Base-by-base conservation (phyloP, 352 stramenopile species). In the Blastocystis sp. region DNA sequence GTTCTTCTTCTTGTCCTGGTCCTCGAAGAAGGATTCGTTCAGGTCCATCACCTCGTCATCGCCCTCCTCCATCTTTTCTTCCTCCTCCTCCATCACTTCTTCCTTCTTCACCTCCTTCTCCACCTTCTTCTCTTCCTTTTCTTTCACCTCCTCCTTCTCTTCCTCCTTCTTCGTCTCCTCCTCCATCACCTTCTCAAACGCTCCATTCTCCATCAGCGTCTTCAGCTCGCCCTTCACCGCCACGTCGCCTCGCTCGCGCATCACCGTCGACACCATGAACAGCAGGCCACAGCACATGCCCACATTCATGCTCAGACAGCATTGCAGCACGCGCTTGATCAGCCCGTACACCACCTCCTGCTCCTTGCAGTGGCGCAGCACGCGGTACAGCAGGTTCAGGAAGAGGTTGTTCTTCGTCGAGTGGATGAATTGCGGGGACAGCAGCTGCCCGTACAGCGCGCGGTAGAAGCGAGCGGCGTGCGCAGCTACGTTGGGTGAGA, bases 321-420 rank as follows among this genome's bases (percentile, higher is more conserved):
- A 89, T 90, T 95, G 93, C 59, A 95, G 77, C 79, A 95, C 89
- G 11, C 93, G 91, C 91, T 95, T 95, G 40, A 93, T 90, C 77
- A 95, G 92, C 1, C 92, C 93, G n/a, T 90, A 89, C 0, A 89
- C 89, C 10, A 93, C 92, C 34, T 92, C 91, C 45, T 91, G 91
- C 0, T 93, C 94, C n/a, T 94, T 91, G 81, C 95, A 93, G 10
- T 90, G 90, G 87, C 95, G 95, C 71, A 95, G 92, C 14, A 93
- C 92, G 45, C 93, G 92, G 90, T 93, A 95, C 45, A 95, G 89
- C 38, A 95, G 69, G 89, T 95, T 95, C 14, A 95, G 76, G 65
- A 95, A 94, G n/a, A 95, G 89, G 57, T 92, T 95, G 90, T 95
- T 93, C 90, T 95, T 95, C 81, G 93, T 94, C n/a, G 93, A 40